phyloP scores from a whole-genome alignment of 176 grass and related monocot genomes.

The Saccharum spontaneum region DNA sequence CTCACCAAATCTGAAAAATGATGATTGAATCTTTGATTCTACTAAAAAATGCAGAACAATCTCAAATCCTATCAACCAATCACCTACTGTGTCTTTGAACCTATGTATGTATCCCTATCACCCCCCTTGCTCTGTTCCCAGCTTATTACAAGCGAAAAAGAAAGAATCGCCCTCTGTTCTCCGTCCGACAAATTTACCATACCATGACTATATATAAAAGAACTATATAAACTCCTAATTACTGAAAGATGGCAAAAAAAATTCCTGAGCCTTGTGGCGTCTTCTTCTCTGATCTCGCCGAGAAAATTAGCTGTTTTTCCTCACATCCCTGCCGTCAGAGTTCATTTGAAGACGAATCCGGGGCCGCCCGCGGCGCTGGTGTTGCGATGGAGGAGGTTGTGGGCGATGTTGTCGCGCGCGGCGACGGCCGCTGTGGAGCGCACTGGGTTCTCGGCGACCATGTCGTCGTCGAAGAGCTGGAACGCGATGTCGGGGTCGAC shows the following conservation, averaged over 20 bases:
- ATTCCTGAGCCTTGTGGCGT: neutral
- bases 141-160: constrained; percentile 21
- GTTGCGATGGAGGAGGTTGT: constrained; percentile 65
- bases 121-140: neutral
- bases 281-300: neutral
- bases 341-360: constrained; percentile 28
- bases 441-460: constrained; percentile 61
- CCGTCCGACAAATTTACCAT: constrained; percentile 15
- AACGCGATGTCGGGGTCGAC: constrained; percentile 40
- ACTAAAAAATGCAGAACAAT: constrained; percentile 15
- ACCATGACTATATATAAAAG: neutral
- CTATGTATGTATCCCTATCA: constrained; percentile 4
- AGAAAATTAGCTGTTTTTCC: neutral
- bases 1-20: constrained; percentile 9
- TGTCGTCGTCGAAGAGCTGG: constrained; percentile 62
- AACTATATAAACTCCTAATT: neutral
- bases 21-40: constrained; percentile 12
- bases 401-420: constrained; percentile 61
- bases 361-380: neutral
- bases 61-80: constrained; percentile 23
- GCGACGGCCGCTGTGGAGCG: constrained; percentile 39
- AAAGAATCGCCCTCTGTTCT: constrained; percentile 28
- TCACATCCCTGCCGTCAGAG: neutral
- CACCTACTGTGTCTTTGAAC: constrained; percentile 24
- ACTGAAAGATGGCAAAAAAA: neutral